These are phyloP conservation scores for Fusarium oligoseptatum DNA, from an alignment of 2,329 filamentous ascomycete species.

Conservation along the genomic window DNA sequence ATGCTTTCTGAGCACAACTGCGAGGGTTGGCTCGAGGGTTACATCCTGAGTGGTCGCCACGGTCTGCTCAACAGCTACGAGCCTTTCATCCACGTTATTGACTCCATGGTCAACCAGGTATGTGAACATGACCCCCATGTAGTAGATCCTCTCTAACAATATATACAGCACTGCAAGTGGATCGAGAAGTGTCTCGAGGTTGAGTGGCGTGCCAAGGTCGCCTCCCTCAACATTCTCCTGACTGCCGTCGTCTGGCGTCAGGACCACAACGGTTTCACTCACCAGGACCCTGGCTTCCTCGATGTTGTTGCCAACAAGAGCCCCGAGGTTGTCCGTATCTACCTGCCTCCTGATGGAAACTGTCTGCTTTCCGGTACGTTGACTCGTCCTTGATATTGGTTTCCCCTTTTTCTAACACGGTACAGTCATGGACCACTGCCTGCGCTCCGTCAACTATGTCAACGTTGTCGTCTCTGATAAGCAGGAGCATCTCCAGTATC, in stretches of 20 bases:
- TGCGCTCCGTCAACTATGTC: conserved; percentile 81
- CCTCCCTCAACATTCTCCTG: conserved; percentile 83
- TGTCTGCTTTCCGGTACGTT: conserved; percentile 72
- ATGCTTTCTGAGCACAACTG: conserved; percentile 86
- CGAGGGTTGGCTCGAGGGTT: conserved; percentile 86
- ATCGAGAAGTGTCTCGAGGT: conserved; percentile 85
- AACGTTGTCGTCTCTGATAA: conserved; percentile 86
- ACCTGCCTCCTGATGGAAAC: conserved; percentile 84
- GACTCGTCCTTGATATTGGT: background rate
- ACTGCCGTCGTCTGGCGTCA: conserved; percentile 86
- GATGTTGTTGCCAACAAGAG: conserved; percentile 85
- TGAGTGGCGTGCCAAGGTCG: conserved; percentile 79
- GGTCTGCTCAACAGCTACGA: conserved; percentile 86
- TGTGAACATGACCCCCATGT: conserved; percentile 9
- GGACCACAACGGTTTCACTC: conserved; percentile 87
- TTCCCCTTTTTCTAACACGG: conserved; percentile 24
- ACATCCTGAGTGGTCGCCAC: conserved; percentile 80
- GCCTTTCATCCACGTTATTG: conserved; percentile 85
- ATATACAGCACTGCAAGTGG: conserved; percentile 80
- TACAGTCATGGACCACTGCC: conserved; percentile 78
- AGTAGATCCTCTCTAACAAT: conserved; percentile 17
- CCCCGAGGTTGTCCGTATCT: conserved; percentile 84
- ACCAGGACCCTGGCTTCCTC: conserved; percentile 85
- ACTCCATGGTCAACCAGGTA: conserved; percentile 85
- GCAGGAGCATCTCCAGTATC: conserved; percentile 81